These are phyloP conservation scores for Candida dubliniensis DNA, from an alignment of 1,139 yeast species.

Conservation along the genomic window DNA sequence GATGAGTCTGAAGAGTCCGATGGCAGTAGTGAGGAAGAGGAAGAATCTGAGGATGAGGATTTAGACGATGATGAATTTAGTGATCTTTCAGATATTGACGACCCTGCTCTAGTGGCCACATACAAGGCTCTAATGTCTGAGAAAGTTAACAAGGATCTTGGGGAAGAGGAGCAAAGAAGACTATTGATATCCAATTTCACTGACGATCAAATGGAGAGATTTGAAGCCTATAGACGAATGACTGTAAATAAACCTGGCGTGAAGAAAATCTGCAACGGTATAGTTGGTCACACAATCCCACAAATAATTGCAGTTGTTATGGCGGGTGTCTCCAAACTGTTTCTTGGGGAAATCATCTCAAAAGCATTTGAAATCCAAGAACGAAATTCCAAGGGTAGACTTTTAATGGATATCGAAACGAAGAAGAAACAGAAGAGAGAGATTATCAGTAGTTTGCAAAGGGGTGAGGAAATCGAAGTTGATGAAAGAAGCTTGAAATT, in stretches of 20 bases:
- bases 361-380: slow-evolving; percentile 70
- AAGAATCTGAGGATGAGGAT: slow-evolving; percentile 9
- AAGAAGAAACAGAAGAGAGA: slow-evolving; percentile 36
- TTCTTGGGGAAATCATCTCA: slow-evolving; percentile 85
- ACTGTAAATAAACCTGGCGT: slow-evolving; percentile 78
- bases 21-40: slow-evolving; percentile 28
- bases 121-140: slow-evolving; percentile 28
- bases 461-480: slow-evolving; percentile 32
- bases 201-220: slow-evolving; percentile 82
- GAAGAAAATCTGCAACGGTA: slow-evolving; percentile 76
- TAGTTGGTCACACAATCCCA: slow-evolving; percentile 80
- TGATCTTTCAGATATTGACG: slow-evolving; percentile 39
- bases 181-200: slow-evolving; percentile 71
- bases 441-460: slow-evolving; percentile 27
- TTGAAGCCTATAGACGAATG: slow-evolving; percentile 84
- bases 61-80: slow-evolving; percentile 17
- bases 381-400: slow-evolving; percentile 48
- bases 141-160: slow-evolving; percentile 24
- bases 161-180: slow-evolving; percentile 57
- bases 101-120: slow-evolving; percentile 33
- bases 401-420: slow-evolving; percentile 36
- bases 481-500: slow-evolving; percentile 31
- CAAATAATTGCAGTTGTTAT: slow-evolving; percentile 79
- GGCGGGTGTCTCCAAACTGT: slow-evolving; percentile 86
- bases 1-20: slow-evolving; percentile 11